These are phyloP conservation scores for Sanguinoderma infundibulare DNA, from an alignment of 1,284 basidiomycete genomes.

Conservation along the genomic window DNA sequence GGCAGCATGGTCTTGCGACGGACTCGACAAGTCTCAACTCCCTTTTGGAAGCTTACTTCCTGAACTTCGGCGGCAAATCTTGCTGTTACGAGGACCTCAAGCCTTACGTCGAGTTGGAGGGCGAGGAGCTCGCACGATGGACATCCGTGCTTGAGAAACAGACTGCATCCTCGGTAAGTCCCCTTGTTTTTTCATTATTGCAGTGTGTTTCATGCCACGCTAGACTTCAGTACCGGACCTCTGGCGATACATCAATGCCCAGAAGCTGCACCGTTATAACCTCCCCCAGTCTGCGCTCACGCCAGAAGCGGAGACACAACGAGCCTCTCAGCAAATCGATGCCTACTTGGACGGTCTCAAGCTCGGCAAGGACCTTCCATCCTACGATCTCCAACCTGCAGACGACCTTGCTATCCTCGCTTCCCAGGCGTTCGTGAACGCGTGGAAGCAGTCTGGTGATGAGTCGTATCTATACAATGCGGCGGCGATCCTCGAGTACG, in stretches of 20 bases:
- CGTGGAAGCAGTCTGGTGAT: slow-evolving; percentile 62
- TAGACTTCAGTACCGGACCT: slow-evolving; percentile 52
- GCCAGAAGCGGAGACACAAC: slow-evolving; percentile 56
- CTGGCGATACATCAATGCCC: slow-evolving; percentile 67
- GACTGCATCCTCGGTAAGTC: slow-evolving; percentile 53
- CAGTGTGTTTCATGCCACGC: not conserved
- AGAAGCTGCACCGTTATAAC: slow-evolving; percentile 71
- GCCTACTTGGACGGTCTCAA: slow-evolving; percentile 69
- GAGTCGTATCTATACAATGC: slow-evolving; percentile 68
- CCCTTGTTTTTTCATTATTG: not conserved
- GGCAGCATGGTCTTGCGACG: slow-evolving; percentile 49
- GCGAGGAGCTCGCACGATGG: slow-evolving; percentile 54
- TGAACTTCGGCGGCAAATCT: slow-evolving; percentile 75
- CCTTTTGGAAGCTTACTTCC: slow-evolving; percentile 71
- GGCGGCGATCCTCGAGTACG: slow-evolving; percentile 71
- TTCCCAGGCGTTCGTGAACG: slow-evolving; percentile 67
- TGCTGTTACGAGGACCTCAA: slow-evolving; percentile 87
- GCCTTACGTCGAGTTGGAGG: slow-evolving; percentile 60
- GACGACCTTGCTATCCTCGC: slow-evolving; percentile 85
- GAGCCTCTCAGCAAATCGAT: slow-evolving; percentile 55
- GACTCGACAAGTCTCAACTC: slow-evolving; percentile 47
- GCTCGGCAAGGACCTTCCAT: slow-evolving; percentile 66
- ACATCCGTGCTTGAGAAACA: slow-evolving; percentile 55
- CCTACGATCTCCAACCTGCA: slow-evolving; percentile 84
- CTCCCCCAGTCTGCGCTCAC: slow-evolving; percentile 53